These are phyloP conservation scores for Aspergillus costaricaensis DNA, from an alignment of 2,329 filamentous ascomycete genomes.

Conservation along the genomic window DNA sequence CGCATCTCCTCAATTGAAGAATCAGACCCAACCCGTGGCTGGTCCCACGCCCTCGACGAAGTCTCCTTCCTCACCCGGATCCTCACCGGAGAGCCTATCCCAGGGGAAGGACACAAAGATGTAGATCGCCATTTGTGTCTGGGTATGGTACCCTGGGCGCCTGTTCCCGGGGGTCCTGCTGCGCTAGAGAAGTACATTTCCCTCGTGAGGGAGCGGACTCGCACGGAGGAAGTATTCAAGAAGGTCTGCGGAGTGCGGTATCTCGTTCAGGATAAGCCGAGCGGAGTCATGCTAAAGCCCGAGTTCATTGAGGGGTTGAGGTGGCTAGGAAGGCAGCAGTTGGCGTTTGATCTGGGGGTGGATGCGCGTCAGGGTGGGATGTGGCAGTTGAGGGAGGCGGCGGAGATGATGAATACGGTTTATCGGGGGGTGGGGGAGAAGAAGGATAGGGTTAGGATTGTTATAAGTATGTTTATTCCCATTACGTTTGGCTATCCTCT, in stretches of 20 bases:
- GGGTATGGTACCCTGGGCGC: constrained; percentile 83
- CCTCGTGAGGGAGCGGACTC: constrained; percentile 54
- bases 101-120: constrained; percentile 60
- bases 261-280: constrained; percentile 74
- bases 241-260: constrained; percentile 80
- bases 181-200: constrained; percentile 67
- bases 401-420: constrained; percentile 68
- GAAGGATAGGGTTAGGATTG: constrained; percentile 65
- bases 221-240: constrained; percentile 64
- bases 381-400: constrained; percentile 70
- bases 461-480: constrained; percentile 53
- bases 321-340: constrained; percentile 63
- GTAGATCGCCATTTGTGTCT: constrained; percentile 60
- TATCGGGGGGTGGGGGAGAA: constrained; percentile 57
- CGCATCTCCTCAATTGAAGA: constrained; percentile 62
- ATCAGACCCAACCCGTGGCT: constrained; percentile 53
- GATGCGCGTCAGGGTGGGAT: constrained; percentile 77
- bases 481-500: too few species aligned
- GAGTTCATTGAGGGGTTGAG: constrained; percentile 67
- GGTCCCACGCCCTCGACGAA: constrained; percentile 70
- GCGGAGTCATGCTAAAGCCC: constrained; percentile 63
- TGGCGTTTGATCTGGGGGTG: constrained; percentile 80
- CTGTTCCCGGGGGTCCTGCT: constrained; percentile 65
- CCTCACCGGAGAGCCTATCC: constrained; percentile 58
- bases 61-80: constrained; percentile 69